Evolutionary conservation across 2,329 filamentous ascomycete genomes (phyloP).

Genomic region (Xylariaceae sp.): DNA sequence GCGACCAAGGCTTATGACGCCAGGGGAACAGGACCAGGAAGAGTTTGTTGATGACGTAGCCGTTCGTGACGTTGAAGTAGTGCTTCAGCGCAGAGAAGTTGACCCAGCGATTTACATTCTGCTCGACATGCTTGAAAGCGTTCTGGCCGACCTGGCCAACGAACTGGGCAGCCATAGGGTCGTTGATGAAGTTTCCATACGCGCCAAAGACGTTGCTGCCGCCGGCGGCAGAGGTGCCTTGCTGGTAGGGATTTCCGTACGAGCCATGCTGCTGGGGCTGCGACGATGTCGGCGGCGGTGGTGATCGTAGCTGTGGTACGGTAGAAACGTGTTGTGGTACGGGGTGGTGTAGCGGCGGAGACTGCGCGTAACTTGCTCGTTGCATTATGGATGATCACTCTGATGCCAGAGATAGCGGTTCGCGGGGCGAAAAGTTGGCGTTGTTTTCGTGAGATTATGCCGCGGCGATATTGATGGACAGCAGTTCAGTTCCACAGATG

Average conservation of each 20-base stretch:
- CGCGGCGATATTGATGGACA: not conserved
- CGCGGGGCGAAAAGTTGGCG: not conserved
- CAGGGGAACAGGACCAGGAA: conserved; percentile 93
- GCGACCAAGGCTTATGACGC: conserved; percentile 96
- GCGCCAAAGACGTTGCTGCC: conserved; percentile 59
- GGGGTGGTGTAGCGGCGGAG: conserved; percentile 91
- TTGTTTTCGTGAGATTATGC: not conserved
- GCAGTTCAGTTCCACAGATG: not conserved
- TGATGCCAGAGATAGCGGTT: not conserved
- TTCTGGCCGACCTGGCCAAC: conserved; percentile 91
- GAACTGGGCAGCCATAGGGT: conserved; percentile 83
- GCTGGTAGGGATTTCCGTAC: conserved; percentile 71
- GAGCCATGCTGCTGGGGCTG: conserved; percentile 64
- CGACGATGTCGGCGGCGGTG: conserved; percentile 70
- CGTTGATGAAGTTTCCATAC: conserved; percentile 92
- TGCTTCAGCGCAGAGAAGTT: conserved; percentile 92
- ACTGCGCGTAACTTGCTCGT: conserved; percentile 77
- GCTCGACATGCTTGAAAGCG: conserved; percentile 88
- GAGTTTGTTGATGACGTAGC: conserved; percentile 90
- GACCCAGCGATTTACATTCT: conserved; percentile 84
- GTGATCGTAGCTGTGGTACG: conserved; percentile 92
- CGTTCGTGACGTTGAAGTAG: conserved; percentile 99
- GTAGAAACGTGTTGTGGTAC: conserved; percentile 98
- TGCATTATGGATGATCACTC: conserved; percentile 63
- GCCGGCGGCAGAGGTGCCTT: conserved; percentile 48